Conservation (phyloP, 2,329 filamentous ascomycete genomes). For the Cephalotrichum gorgonifer region DNA sequence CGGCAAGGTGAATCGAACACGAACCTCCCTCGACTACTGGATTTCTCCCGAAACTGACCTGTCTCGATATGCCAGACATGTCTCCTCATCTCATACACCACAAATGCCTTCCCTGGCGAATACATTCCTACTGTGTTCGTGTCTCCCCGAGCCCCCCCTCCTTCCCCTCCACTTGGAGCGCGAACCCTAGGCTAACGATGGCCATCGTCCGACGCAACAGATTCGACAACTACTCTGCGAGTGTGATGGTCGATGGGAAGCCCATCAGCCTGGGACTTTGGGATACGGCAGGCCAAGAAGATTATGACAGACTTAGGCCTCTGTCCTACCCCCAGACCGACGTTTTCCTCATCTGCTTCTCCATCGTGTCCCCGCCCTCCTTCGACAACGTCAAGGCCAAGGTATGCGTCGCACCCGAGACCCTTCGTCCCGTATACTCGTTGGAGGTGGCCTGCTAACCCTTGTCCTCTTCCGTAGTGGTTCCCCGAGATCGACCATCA, state of each 20-base stretch:
- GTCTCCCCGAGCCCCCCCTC: not conserved
- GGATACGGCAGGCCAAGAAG: slow-evolving; percentile 98
- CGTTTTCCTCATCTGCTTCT: slow-evolving; percentile 97
- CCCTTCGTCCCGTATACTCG: not conserved
- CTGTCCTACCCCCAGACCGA: slow-evolving; percentile 98
- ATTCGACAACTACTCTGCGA: slow-evolving; percentile 98
- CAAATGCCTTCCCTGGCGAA: slow-evolving; percentile 98
- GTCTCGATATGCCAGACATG: slow-evolving; percentile 60
- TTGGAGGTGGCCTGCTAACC: not conserved
- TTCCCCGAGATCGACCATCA: slow-evolving; percentile 96
- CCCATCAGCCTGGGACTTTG: slow-evolving; percentile 93
- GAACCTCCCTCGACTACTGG: slow-evolving; percentile 6
- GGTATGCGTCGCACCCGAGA: slow-evolving; percentile 41
- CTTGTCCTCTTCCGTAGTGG: slow-evolving; percentile 51
- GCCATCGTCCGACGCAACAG: slow-evolving; percentile 36
- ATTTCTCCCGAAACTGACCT: not conserved
- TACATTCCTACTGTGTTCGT: slow-evolving; percentile 96
- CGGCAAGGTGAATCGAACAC: slow-evolving; percentile 64
- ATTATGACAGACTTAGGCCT: slow-evolving; percentile 90
- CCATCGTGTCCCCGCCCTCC: slow-evolving; percentile 91
- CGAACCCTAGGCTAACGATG: slow-evolving; percentile 9
- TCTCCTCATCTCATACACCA: slow-evolving; percentile 97
- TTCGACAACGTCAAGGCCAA: slow-evolving; percentile 99
- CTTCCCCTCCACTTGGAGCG: not conserved
- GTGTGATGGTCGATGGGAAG: slow-evolving; percentile 98